Base-by-base conservation (phyloP, 495 filamentous ascomycete genomes). In the Neurospora sublineolata region DNA sequence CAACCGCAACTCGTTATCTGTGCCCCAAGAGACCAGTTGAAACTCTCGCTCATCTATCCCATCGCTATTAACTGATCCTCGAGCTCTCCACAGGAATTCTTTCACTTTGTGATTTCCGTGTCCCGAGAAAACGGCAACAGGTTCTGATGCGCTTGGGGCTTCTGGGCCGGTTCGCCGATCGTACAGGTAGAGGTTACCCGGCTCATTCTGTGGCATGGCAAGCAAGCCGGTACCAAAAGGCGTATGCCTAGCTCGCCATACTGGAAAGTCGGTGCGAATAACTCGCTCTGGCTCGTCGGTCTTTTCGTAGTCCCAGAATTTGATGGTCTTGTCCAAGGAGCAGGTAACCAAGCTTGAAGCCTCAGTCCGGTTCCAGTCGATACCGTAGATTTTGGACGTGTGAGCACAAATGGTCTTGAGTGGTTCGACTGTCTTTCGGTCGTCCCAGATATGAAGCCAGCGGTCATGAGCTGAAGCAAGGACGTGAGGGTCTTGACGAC, bases 301-400 rank as follows among this genome's bases (percentile, higher is more conserved):
- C 37, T 87, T 85, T 7, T 82, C 86, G 74, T 92, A 94, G 79
- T 97, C 90, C 94, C 94, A 98, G 76, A 97, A 93, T 75, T 96
- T 97, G 79, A 98, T 93, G 10, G 92, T 96, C 76, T 90, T 92
- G 77, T 98, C 94, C 68, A 97, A 80, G 3, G 94, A 95, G 79
- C 94, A 97, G 11, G 94, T 98, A 6, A 92, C 87, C 37, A 98
- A 78, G 37, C 88, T 89, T 10, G 87, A 89, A 8, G 89, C 76
- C 41, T 89, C 84, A 0, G 90, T 89, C 73, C 94, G 87, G 77
- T 95, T 94, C 94, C 94, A 98, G 80, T 97, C 94, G 27, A 98
- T 84, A 14, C 94, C 94, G 79, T 97, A 97, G 46, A 98, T 97
- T 78, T 97, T 97, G 12, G 94, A 97, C n/a, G 88, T 88, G 77